These are phyloP conservation scores for Phytopythium aichiense DNA, from an alignment of 352 stramenopile species.

Conservation along the genomic window DNA sequence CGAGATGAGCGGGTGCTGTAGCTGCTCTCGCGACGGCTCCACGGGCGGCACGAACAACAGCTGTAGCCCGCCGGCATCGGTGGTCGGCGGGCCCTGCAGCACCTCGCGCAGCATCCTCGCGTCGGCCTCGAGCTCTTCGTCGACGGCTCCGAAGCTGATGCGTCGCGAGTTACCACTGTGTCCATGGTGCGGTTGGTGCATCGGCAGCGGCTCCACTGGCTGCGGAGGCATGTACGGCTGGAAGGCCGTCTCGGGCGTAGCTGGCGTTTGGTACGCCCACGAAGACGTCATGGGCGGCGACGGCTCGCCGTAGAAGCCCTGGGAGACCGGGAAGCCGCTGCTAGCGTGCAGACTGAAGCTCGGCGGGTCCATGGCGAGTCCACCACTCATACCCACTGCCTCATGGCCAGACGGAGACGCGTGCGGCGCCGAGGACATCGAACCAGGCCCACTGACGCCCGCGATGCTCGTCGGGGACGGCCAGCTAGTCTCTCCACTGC, in stretches of 20 bases:
- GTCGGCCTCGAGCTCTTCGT: conserved; percentile 35
- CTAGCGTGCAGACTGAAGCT: conserved; percentile 12
- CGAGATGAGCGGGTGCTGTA: conserved; percentile 4
- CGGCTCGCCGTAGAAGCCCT: not conserved
- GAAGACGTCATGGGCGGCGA: not conserved
- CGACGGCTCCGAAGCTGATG: conserved; percentile 8
- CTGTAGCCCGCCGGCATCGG: conserved; percentile 14
- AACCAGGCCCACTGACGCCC: not conserved
- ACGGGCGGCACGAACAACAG: conserved; percentile 31
- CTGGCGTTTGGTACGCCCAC: conserved; percentile 16
- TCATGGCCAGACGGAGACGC: not conserved
- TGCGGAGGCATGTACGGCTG: conserved; percentile 11
- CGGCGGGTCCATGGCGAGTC: not conserved
- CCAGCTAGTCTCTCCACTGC: conserved; percentile 10
- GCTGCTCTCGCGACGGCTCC: conserved; percentile 8
- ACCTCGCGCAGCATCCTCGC: conserved; percentile 39
- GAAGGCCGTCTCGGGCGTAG: conserved; percentile 7
- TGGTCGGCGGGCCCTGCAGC: conserved; percentile 14
- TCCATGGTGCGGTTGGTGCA: conserved; percentile 22
- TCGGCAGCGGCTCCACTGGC: conserved; percentile 19
- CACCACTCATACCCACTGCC: not conserved
- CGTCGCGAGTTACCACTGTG: not conserved
- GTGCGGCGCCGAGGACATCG: conserved; percentile 1
- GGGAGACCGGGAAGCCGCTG: not conserved
- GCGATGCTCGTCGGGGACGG: conserved; percentile 21